Percentiles rank a stretch among this genome's conserved stretches.
Conservation (phyloP, 176 grass and related monocot genomes). For the Carex parvula region DNA sequence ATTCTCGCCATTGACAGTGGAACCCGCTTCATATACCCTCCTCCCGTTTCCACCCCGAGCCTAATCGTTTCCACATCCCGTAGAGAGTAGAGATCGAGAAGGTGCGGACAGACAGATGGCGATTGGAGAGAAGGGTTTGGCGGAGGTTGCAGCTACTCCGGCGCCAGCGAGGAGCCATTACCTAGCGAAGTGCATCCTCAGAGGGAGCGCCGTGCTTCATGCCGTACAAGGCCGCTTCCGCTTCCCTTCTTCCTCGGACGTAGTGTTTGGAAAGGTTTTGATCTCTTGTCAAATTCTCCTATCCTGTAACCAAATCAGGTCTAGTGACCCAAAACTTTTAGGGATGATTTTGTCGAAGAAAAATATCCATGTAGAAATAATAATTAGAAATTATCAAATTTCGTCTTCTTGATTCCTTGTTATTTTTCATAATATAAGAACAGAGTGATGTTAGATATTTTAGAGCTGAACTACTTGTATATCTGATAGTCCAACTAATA, state of each 20-base stretch:
- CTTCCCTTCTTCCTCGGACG: slow-evolving; percentile 45
- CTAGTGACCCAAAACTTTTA: not conserved
- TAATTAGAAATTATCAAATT: not conserved
- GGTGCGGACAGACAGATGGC: not conserved
- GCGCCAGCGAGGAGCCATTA: slow-evolving; percentile 43
- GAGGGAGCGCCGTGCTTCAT: slow-evolving; percentile 73
- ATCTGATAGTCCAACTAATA: not conserved
- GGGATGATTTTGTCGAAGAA: not conserved
- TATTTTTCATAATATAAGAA: too few species aligned
- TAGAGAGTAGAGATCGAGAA: not conserved
- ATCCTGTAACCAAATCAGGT: not conserved
- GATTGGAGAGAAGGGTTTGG: slow-evolving; percentile 26
- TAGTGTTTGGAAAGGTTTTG: slow-evolving; percentile 82
- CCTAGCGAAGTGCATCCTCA: slow-evolving; percentile 86
- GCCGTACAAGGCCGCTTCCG: slow-evolving; percentile 72
- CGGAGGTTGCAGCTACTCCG: slow-evolving; percentile 19
- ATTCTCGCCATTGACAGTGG: not conserved
- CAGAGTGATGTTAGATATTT: too few species aligned
- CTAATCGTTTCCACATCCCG: not conserved
- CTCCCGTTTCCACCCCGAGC: not conserved
- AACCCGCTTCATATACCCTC: not conserved
- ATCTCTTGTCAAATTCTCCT: not conserved
- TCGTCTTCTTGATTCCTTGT: too few species aligned
- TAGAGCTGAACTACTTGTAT: not conserved
- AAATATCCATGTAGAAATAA: not conserved